Conservation (phyloP, 202 grass and related monocot genomes). For the Carex arenaria region DNA sequence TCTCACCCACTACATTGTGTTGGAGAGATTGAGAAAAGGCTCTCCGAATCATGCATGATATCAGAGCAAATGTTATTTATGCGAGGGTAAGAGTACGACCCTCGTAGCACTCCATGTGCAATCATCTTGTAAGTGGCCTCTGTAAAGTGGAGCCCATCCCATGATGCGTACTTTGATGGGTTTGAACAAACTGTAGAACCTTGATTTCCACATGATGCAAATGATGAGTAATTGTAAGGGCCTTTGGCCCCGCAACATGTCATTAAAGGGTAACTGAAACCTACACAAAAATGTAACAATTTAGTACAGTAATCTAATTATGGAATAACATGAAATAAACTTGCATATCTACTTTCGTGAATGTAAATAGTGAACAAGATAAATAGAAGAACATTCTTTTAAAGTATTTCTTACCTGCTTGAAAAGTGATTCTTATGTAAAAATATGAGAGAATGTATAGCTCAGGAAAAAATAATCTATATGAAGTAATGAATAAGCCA, state of each 20-base stretch:
- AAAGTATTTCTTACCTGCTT: background rate
- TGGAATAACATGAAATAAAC: background rate
- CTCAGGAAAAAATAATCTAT: background rate
- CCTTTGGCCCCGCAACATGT: slow-evolving; percentile 67
- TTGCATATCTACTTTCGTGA: background rate
- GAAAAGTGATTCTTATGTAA: background rate
- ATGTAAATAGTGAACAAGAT: background rate
- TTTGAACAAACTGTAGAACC: slow-evolving; percentile 46
- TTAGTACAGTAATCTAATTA: background rate
- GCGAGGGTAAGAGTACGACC: slow-evolving; percentile 40
- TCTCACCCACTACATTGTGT: background rate
- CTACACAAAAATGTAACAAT: slow-evolving; percentile 12
- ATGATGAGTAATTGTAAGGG: slow-evolving; percentile 36
- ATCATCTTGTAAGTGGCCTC: slow-evolving; percentile 64
- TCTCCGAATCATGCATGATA: background rate
- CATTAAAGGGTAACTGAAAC: slow-evolving; percentile 40
- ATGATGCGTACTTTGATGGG: slow-evolving; percentile 54
- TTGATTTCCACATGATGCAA: slow-evolving; percentile 34
- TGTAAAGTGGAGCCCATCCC: slow-evolving; percentile 72
- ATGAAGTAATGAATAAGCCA: no score
- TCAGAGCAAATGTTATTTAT: slow-evolving; percentile 23
- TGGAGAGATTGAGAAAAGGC: background rate
- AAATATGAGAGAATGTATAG: background rate
- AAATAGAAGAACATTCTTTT: background rate
- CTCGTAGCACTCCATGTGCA: slow-evolving; percentile 43